These are phyloP conservation scores for Papiliotrema terrestris DNA, from an alignment of 1,284 basidiomycete species.

Conservation along the genomic window DNA sequence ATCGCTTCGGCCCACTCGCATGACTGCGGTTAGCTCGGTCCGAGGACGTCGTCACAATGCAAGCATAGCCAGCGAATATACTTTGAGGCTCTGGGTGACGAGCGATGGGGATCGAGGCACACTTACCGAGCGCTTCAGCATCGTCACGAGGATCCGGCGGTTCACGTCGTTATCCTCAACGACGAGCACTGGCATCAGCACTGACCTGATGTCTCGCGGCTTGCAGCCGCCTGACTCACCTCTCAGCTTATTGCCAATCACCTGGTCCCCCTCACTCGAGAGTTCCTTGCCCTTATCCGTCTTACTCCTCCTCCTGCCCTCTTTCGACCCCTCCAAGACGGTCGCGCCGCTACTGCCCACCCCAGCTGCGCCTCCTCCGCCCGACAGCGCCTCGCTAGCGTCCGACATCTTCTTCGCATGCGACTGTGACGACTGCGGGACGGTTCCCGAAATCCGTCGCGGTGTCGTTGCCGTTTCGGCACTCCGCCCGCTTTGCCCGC, in stretches of 20 bases:
- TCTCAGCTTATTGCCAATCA: neutral
- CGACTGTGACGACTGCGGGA: too few relatives aligned
- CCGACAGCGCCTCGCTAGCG: too few relatives aligned
- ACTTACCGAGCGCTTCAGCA: constrained; percentile 18
- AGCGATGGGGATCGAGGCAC: neutral
- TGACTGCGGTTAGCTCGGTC: constrained; percentile 1
- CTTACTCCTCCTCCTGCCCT: too few relatives aligned
- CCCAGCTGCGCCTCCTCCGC: too few relatives aligned
- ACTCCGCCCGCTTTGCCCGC: too few relatives aligned
- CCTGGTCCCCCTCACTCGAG: too few relatives aligned
- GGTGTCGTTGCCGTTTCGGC: too few relatives aligned
- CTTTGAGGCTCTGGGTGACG: neutral
- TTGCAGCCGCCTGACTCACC: constrained; percentile 8
- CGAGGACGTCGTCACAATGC: neutral
- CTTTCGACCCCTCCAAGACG: too few relatives aligned
- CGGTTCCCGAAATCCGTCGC: too few relatives aligned
- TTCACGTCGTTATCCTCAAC: constrained; percentile 35
- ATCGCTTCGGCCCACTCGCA: constrained; percentile 27
- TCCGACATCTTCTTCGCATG: too few relatives aligned
- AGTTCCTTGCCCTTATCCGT: neutral
- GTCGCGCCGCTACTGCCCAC: too few relatives aligned
- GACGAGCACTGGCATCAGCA: constrained; percentile 19
- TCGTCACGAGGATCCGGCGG: constrained; percentile 21
- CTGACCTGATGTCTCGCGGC: neutral
- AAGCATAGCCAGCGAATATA: neutral